Base-by-base conservation (phyloP, 306 rosid genomes). In the Alnus glutinosa region DNA sequence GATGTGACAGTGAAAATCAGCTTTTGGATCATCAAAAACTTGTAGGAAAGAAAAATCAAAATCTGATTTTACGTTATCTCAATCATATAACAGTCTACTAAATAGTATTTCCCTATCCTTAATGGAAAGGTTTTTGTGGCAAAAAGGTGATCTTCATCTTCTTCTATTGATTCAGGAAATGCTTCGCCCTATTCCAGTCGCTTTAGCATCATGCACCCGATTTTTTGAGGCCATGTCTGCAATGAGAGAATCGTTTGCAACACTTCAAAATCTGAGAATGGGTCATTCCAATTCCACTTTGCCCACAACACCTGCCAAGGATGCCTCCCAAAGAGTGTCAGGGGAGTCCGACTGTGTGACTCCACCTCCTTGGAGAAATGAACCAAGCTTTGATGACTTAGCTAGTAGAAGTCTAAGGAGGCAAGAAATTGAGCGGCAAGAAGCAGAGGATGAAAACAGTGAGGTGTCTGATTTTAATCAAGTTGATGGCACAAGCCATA, bases 221-320 rank as follows among this genome's bases (percentile, higher is more conserved):
- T 95, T 92, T 75, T 92, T 95, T 47, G 98, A 93, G 88, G 99
- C 98, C 80, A 95, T 95, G 99, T 91, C 94, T 66, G 99, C 99
- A 47, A 95, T 90, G 91, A 89, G 98, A 83, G 98, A 95, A 81
- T 95, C 97, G 11, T 92, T 95, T 83, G 90, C 98, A 62, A 81
- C 98, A 19, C 96, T 95, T 66, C 96, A 95, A 63, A 85, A 93
- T 79, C 87, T 95, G 75, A 89, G 97, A 85, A 98, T 93, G 11
- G 94, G 92, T 57, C 83, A 86, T 73, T 80, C 85, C 64, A 85
- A 84, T 71, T 74, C 90, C 44, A 63, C 89, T 5, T 54, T 83
- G 54, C 89, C 87, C 1, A 55, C 76, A 23, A 89, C 96, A 37
- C 97, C 92, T 1, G 87, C 92, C 11, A 79, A 86, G 52, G 92